These are phyloP conservation scores for Populus hybrid DNA, from an alignment of 441 rosid species.

Conservation along the genomic window DNA sequence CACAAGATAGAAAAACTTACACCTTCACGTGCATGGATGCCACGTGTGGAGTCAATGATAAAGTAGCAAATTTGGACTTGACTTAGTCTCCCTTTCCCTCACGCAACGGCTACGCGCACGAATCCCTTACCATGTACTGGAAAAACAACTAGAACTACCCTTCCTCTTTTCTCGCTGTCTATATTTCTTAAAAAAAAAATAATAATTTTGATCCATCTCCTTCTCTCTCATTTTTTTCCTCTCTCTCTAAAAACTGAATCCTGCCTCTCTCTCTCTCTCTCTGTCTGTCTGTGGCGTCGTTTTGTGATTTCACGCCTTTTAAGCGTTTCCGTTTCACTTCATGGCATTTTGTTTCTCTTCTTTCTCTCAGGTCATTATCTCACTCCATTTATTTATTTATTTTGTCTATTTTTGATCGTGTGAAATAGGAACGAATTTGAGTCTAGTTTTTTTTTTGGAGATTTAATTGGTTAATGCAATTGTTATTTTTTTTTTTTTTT, in stretches of 20 bases:
- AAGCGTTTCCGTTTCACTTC: slow-evolving; percentile 1
- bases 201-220: too few relatives aligned
- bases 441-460: not conserved
- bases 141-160: slow-evolving; percentile 5
- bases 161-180: slow-evolving; percentile 11
- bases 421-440: not conserved
- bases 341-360: slow-evolving; percentile 25
- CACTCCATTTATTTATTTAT: not conserved
- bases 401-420: not conserved
- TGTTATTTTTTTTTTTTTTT: too few relatives aligned
- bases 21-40: slow-evolving; percentile 19
- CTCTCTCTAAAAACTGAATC: not conserved
- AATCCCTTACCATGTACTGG: not conserved
- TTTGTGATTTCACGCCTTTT: slow-evolving; percentile 5
- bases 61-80: slow-evolving; percentile 23
- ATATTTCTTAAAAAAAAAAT: not conserved
- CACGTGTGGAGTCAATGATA: slow-evolving; percentile 26
- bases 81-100: slow-evolving; percentile 22
- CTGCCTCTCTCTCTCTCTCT: not conserved
- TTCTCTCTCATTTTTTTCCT: too few relatives aligned
- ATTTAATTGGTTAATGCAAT: not conserved
- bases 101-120: slow-evolving; percentile 14
- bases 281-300: not conserved
- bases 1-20: not conserved
- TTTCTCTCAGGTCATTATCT: slow-evolving; percentile 20